These are phyloP conservation scores for Elaeis oleifera DNA, from an alignment of 202 grass and related monocot species.

Conservation along the genomic window DNA sequence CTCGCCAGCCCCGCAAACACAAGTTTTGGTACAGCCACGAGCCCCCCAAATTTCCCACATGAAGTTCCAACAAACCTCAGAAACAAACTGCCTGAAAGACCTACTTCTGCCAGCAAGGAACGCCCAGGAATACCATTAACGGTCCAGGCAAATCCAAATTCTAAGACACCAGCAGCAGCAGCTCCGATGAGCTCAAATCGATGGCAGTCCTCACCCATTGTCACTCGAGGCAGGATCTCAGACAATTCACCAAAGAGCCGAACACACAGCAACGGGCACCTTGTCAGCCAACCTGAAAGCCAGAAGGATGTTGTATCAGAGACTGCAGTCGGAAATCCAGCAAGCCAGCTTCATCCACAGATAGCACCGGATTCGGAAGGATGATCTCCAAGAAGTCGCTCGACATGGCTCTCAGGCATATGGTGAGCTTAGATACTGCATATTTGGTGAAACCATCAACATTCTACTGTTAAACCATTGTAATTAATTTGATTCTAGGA, in stretches of 20 bases:
- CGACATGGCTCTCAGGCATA: slow-evolving; percentile 10
- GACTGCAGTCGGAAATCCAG: background rate
- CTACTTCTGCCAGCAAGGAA: background rate
- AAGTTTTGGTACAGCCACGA: background rate
- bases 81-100: background rate
- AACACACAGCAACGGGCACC: background rate
- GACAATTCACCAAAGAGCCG: background rate
- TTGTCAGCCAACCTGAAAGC: background rate
- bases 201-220: slow-evolving; percentile 6
- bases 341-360: background rate
- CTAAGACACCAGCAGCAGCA: background rate
- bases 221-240: background rate
- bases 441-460: no score
- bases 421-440: slow-evolving; percentile 5
- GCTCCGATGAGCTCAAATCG: background rate
- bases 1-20: slow-evolving; percentile 2
- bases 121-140: background rate
- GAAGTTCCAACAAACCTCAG: background rate
- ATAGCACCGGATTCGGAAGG: slow-evolving; percentile 10
- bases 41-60: background rate
- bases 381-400: slow-evolving; percentile 14
- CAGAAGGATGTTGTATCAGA: background rate
- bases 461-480: no score
- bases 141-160: background rate
- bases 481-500: slow-evolving; percentile 3